Evolutionary conservation across 805 yeast species (phyloP).

Genomic region (Spencermartinsiella europaea): DNA sequence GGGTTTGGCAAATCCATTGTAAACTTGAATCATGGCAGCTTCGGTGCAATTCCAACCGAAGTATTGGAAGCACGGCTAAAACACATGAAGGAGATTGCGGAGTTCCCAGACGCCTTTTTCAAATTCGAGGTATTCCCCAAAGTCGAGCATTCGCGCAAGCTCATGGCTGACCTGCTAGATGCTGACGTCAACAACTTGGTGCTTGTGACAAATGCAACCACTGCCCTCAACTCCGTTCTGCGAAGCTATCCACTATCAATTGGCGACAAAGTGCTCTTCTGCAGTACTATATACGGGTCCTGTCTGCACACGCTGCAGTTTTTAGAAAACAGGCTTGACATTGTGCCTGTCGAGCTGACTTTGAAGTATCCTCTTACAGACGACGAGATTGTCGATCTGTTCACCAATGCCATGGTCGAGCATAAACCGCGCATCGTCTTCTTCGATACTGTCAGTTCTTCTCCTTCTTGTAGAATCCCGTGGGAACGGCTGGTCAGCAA

Average conservation of each 20-base stretch:
- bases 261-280: constrained; percentile 48
- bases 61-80: constrained; percentile 39
- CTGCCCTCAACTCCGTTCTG: constrained; percentile 53
- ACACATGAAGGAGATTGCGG: constrained; percentile 28
- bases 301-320: constrained; percentile 44
- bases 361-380: constrained; percentile 43
- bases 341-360: constrained; percentile 36
- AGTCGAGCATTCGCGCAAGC: constrained; percentile 34
- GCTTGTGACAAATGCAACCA: constrained; percentile 54
- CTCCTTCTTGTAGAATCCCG: constrained; percentile 61
- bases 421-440: constrained; percentile 39
- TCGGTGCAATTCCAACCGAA: constrained; percentile 49
- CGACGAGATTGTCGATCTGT: constrained; percentile 35
- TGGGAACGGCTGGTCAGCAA: constrained; percentile 42
- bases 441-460: constrained; percentile 53
- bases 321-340: constrained; percentile 26
- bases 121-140: constrained; percentile 27
- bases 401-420: constrained; percentile 23
- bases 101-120: constrained; percentile 46
- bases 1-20: constrained; percentile 37
- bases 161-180: constrained; percentile 41
- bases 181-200: constrained; percentile 47
- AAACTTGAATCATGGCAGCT: constrained; percentile 63
- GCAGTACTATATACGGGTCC: constrained; percentile 49
- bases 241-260: constrained; percentile 47